Evolutionary conservation across 1,284 basidiomycete genomes (phyloP), one percentile per base, ranked within the genome.

Genomic region (Trametes versicolor): DNA sequence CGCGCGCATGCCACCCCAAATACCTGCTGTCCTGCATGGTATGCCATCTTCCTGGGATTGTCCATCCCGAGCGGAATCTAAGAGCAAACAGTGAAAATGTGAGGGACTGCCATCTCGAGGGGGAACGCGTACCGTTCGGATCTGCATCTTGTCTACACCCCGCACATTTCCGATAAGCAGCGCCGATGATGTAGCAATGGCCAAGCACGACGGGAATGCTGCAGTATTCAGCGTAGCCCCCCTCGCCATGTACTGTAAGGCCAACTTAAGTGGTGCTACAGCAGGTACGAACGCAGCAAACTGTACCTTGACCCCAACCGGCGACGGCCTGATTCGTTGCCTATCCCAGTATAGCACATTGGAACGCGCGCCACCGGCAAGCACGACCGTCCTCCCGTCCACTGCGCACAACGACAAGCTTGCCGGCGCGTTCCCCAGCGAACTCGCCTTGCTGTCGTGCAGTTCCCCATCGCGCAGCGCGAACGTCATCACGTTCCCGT

Each of bases 121-220:
- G n/a, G n/a, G n/a, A n/a, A 25, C 45, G 74, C 85, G 65, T 74
- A 95, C 91, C 36, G 93, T 87, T 66, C 90, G 87, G 43, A 96
- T 89, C 69, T 96, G 92, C 75, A 95, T 84, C 78, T 93, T 94
- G 72, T 93, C 90, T 12, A 95, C 79, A 62, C 90, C 87, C n/a
- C 81, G 80, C 17, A 95, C 81, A 19, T 80, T 81, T 12, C 91
- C 91, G 49, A 96, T 85, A 52, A 85, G 76, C 10, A 96, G 76
- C 0, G 85, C 82, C 4, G 82, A 81, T 0, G 81, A 71, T 1
- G 86, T 85, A 2, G 87, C 87, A 21, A 94, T 75, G 13, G 92
- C 74, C 8, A 94, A 74, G 3, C 87, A 87, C 2, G 83, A 81
- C 10, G 79, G 78, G 73, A 87, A 87, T 4, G 73, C 69, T 7